Conservation (phyloP, 2,329 filamentous ascomycete genomes). For the Colletotrichum simmondsii region DNA sequence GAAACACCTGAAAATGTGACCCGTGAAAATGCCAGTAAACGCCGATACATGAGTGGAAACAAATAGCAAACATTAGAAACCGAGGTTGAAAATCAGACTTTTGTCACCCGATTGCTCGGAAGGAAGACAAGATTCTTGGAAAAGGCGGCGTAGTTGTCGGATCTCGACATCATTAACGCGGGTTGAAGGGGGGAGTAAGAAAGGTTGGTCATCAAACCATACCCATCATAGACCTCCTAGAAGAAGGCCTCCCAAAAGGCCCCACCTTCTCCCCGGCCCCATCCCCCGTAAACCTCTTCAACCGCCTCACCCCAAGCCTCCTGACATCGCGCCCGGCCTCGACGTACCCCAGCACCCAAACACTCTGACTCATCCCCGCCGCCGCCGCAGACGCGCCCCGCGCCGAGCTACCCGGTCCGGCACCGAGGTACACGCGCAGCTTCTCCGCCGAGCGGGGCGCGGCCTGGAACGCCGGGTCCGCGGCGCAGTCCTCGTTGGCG, state of each 20-base stretch:
- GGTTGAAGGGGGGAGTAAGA: too few relatives aligned
- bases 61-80: background rate
- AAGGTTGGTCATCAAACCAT: background rate
- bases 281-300: slow-evolving; percentile 56
- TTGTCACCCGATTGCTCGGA: background rate
- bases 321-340: slow-evolving; percentile 43
- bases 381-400: slow-evolving; percentile 48
- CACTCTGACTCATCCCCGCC: slow-evolving; percentile 53
- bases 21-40: background rate
- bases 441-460: slow-evolving; percentile 76
- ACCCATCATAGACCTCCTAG: background rate
- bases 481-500: slow-evolving; percentile 76
- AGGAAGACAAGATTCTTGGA: background rate
- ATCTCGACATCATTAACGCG: background rate
- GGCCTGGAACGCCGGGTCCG: slow-evolving; percentile 78
- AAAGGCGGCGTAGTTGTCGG: background rate
- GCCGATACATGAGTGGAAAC: background rate
- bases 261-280: slow-evolving; percentile 10
- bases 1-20: background rate
- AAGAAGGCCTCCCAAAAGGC: background rate
- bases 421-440: slow-evolving; percentile 52
- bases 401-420: slow-evolving; percentile 64
- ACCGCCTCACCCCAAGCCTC: slow-evolving; percentile 46
- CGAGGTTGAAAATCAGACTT: background rate
- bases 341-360: slow-evolving; percentile 62